Conservation (phyloP, 2,329 filamentous ascomycete species). For the Fusarium succisae region DNA sequence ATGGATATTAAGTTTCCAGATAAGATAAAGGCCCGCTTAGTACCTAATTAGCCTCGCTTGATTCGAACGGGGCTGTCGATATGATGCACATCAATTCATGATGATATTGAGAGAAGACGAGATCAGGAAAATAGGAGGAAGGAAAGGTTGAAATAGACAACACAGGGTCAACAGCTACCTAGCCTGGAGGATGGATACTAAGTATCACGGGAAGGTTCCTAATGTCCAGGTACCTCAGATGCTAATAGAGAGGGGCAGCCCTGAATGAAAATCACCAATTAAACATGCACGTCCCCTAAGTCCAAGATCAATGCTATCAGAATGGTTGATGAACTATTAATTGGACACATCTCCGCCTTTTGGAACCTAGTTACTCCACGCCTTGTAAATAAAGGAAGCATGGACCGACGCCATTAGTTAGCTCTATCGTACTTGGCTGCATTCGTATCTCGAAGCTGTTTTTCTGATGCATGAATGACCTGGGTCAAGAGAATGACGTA, state of each 20-base stretch:
- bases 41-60: neutral
- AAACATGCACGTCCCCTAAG: constrained; percentile 4
- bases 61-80: neutral
- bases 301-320: constrained; percentile 11
- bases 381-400: neutral
- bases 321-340: neutral
- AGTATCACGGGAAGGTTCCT: neutral
- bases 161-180: neutral
- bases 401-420: neutral
- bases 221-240: neutral
- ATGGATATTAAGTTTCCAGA: neutral
- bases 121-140: neutral
- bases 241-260: neutral
- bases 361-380: neutral
- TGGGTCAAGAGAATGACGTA: neutral
- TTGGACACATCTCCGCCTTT: neutral
- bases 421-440: neutral
- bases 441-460: neutral
- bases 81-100: constrained; percentile 1
- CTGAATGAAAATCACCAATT: constrained; percentile 16
- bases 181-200: neutral
- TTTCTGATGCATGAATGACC: neutral
- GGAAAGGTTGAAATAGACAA: neutral
- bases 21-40: neutral
- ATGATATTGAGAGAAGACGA: neutral